Conservation (phyloP, 768 basidiomycete genomes). For the Panellus pusillus region DNA sequence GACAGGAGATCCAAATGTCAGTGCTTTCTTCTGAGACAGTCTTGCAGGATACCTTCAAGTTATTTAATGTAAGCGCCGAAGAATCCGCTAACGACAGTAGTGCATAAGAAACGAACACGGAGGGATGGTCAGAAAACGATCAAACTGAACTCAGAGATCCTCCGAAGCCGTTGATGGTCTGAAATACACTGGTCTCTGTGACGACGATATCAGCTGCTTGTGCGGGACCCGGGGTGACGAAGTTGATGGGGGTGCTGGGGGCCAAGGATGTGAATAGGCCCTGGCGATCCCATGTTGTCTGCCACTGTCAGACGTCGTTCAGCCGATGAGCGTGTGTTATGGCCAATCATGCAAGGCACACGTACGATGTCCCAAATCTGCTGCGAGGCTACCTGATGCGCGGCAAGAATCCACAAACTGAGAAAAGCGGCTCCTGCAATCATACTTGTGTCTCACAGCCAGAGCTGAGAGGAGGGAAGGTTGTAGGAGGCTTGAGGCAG, state of each 20-base stretch:
- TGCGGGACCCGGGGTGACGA: slow-evolving; percentile 51
- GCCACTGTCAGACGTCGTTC: slow-evolving; percentile 43
- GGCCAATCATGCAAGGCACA: background rate
- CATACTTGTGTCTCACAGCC: too few species aligned
- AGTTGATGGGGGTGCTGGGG: slow-evolving; percentile 53
- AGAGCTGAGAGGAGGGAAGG: too few species aligned
- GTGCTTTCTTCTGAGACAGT: too few species aligned
- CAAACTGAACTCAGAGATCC: slow-evolving; percentile 52
- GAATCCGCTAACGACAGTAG: slow-evolving; percentile 60
- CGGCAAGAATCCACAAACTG: too few species aligned
- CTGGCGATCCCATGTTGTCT: slow-evolving; percentile 54
- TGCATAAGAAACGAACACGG: too few species aligned
- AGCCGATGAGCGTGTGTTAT: slow-evolving; percentile 1
- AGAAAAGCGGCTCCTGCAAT: too few species aligned
- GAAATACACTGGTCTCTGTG: slow-evolving; percentile 52
- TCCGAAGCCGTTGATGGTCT: slow-evolving; percentile 68
- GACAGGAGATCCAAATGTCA: background rate
- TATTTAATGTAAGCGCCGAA: slow-evolving; percentile 57
- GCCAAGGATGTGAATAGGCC: slow-evolving; percentile 51
- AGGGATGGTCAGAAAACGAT: background rate
- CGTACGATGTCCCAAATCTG: slow-evolving; percentile 56
- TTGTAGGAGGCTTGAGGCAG: too few species aligned
- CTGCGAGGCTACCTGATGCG: slow-evolving; percentile 32
- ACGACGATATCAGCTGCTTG: slow-evolving; percentile 66
- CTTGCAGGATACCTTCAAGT: slow-evolving; percentile 53